phyloP scores from a whole-genome alignment of 306 rosid species.

The Albizia julibrissin region DNA sequence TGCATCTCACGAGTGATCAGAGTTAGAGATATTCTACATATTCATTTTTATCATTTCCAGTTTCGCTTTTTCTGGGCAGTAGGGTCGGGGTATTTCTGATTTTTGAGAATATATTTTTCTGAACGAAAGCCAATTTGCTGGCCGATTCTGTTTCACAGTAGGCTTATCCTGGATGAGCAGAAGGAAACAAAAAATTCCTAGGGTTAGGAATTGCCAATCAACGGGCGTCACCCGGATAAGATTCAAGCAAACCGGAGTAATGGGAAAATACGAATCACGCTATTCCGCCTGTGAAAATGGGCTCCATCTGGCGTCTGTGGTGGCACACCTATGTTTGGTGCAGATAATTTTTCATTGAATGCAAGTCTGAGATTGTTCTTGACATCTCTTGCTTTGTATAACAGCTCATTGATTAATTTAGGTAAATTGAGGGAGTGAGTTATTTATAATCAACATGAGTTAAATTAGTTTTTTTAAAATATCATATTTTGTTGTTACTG shows the following conservation, averaged over 20 bases:
- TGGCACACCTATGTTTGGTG: background rate
- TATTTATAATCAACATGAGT: no score
- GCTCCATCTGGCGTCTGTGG: background rate
- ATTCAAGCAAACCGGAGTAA: background rate
- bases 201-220: background rate
- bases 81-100: background rate
- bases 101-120: background rate
- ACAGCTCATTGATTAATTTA: no score
- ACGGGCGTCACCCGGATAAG: background rate
- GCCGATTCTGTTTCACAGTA: slow-evolving; percentile 20
- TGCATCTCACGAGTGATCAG: background rate
- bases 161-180: background rate
- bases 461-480: no score
- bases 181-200: background rate
- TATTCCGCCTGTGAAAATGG: background rate
- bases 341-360: background rate
- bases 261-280: background rate
- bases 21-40: background rate
- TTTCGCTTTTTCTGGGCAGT: slow-evolving; percentile 5
- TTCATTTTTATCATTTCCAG: background rate
- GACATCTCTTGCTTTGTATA: no score
- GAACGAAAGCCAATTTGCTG: background rate
- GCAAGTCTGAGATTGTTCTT: background rate
- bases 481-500: no score
- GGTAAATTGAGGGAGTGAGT: no score